Evolutionary conservation across 805 yeast genomes (phyloP).

Genomic region (Candida easanensis): DNA sequence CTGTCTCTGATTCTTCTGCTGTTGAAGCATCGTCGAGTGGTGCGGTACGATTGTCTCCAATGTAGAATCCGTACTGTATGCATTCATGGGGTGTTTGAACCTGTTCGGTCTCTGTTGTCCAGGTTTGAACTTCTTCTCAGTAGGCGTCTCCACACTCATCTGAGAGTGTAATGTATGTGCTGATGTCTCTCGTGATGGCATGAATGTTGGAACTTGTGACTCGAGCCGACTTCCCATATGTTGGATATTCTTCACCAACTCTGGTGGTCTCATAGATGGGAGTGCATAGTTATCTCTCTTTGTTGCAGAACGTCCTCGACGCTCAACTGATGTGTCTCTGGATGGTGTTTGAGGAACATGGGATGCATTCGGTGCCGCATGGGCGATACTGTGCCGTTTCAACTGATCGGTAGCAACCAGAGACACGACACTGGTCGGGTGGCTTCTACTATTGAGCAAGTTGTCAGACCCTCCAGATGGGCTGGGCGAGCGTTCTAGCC

Average conservation of each 20-base stretch:
- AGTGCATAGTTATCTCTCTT: slow-evolving; percentile 2
- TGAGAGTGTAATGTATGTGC: slow-evolving; percentile 6
- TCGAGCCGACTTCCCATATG: neutral
- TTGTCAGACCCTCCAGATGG: neutral
- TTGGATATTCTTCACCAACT: slow-evolving; percentile 20
- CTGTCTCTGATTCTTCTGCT: slow-evolving; percentile 15
- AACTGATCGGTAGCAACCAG: neutral
- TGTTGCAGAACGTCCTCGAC: slow-evolving; percentile 10
- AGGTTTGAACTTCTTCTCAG: neutral
- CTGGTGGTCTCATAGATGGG: slow-evolving; percentile 12
- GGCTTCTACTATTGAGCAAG: neutral
- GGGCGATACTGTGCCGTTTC: slow-evolving; percentile 8
- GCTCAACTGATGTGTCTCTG: neutral
- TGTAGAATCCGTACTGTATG: slow-evolving; percentile 15
- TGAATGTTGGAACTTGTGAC: slow-evolving; percentile 2
- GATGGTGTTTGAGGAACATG: neutral
- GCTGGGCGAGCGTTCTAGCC: slow-evolving; percentile 1
- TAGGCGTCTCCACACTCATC: neutral
- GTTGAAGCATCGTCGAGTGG: slow-evolving; percentile 16
- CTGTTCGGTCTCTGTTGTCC: slow-evolving; percentile 5
- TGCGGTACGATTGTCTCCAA: slow-evolving; percentile 22
- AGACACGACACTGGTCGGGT: neutral
- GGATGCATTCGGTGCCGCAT: neutral
- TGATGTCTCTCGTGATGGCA: slow-evolving; percentile 18
- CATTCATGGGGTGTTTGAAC: slow-evolving; percentile 23